These are phyloP conservation scores for Gossypium ekmanianum DNA, from an alignment of 345 rosid genomes.

Conservation along the genomic window DNA sequence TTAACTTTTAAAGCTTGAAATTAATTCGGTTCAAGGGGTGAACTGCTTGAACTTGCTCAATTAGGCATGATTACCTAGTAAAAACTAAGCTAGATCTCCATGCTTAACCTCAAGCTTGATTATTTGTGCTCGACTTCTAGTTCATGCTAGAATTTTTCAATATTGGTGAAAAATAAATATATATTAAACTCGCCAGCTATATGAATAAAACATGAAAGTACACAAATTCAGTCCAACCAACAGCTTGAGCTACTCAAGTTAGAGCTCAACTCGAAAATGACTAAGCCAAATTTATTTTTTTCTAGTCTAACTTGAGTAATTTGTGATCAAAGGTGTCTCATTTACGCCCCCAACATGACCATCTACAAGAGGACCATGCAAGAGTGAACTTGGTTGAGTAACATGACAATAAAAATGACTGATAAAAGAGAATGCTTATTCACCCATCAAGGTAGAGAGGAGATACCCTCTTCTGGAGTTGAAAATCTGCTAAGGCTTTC, in stretches of 20 bases:
- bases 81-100: neutral
- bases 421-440: neutral
- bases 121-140: neutral
- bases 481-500: slow-evolving; percentile 63
- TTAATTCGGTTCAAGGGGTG: neutral
- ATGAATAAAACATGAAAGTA: neutral
- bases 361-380: neutral
- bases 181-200: neutral
- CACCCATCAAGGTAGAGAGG: slow-evolving; percentile 9
- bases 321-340: neutral
- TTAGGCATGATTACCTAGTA: neutral
- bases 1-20: neutral
- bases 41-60: neutral
- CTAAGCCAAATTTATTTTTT: neutral
- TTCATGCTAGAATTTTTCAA: neutral
- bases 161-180: neutral
- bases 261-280: neutral
- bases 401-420: neutral
- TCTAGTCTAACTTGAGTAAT: neutral
- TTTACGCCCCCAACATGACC: neutral
- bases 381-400: neutral
- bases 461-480: slow-evolving; percentile 80
- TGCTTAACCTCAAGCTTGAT: slow-evolving; percentile 1
- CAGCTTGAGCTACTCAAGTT: neutral
- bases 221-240: neutral